phyloP scores from a whole-genome alignment of 768 basidiomycete species.

The Rhizopogon rudus region DNA sequence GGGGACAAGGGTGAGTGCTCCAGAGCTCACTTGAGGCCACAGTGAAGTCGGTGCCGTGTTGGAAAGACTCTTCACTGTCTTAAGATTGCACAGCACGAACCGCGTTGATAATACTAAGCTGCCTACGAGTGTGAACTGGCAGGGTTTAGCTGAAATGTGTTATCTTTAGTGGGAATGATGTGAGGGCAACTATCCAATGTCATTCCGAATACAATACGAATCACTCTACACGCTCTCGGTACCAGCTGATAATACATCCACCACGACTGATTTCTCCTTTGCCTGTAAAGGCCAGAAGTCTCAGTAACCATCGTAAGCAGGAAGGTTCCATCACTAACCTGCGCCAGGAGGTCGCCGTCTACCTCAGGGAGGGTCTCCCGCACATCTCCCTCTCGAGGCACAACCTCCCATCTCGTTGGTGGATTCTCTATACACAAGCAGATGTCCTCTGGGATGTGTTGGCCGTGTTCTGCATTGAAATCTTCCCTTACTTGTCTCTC shows the following conservation, averaged over 20 bases:
- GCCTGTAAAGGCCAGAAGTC: slow-evolving; percentile 18
- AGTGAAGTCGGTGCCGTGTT: too few relatives aligned
- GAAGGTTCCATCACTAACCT: slow-evolving; percentile 34
- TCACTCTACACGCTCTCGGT: slow-evolving; percentile 20
- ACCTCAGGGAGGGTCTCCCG: slow-evolving; percentile 60
- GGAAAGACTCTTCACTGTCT: too few relatives aligned
- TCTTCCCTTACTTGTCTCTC: slow-evolving; percentile 58
- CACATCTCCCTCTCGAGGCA: slow-evolving; percentile 49
- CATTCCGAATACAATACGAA: background rate
- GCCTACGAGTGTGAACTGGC: background rate
- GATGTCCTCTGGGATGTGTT: slow-evolving; percentile 72
- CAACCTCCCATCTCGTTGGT: slow-evolving; percentile 69
- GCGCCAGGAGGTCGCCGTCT: slow-evolving; percentile 49
- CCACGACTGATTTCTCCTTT: slow-evolving; percentile 16
- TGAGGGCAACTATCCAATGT: background rate
- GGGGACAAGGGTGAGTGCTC: too few relatives aligned
- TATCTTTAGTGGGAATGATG: background rate
- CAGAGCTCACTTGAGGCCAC: too few relatives aligned
- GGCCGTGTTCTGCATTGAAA: slow-evolving; percentile 72
- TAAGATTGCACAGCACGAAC: too few relatives aligned
- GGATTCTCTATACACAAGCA: slow-evolving; percentile 72
- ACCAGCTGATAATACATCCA: slow-evolving; percentile 11
- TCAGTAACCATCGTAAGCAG: background rate
- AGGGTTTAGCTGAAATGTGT: background rate
- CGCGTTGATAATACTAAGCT: background rate